Base-by-base conservation (phyloP, 208 protist species). In the Plasmodiophora brassicae region DNA sequence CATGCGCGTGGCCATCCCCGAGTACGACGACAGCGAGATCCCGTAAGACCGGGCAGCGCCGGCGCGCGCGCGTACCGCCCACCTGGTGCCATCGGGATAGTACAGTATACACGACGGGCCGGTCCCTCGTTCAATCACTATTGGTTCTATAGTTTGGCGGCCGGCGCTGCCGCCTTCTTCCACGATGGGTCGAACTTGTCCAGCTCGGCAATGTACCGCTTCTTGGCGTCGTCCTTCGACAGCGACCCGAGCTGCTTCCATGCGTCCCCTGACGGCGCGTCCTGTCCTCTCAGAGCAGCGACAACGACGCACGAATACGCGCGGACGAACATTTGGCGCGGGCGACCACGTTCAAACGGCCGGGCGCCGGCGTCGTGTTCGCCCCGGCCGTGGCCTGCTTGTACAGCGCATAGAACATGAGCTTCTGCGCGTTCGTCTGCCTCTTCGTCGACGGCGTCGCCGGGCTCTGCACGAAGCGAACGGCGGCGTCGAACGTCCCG, bases 201-300 rank as follows among this genome's bases (percentile, higher is more conserved):
- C 5, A 78, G n/a, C 41, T 78, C 65, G 5, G 5, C 65, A 32
- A 78, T 78, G 41, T 78, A 78, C 65, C n/a, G 32, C 14, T 5
- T 38, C n/a, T 78, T 78, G 65, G 65, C 65, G 65, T 78, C 65
- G n/a, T 78, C n/a, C 41, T 78, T 78, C 5, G 65, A 78, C 65
- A 78, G 20, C 10, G 32, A 44, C 32, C 65, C 65, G 14, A 78
- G 65, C 41, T 78, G 32, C 5, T 32, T 78, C 65, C 65, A 78
- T 5, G 65, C 65, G 41, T 5, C n/a, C 65, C 65, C 65, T 78
- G 41, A 38, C 65, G n/a, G 65, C 32, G 5, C 32, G 65, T 38
- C 5, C 5, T 44, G 20, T 44, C 20, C 32, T 78, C 65, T 32
- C 5, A 78, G 65, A 78, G 65, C 5, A 5, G 20, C 65, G n/a